Evolutionary conservation across 306 rosid species (phyloP), one percentile per base, ranked within the genome.

Genomic region (Erythrophleum fordii): DNA sequence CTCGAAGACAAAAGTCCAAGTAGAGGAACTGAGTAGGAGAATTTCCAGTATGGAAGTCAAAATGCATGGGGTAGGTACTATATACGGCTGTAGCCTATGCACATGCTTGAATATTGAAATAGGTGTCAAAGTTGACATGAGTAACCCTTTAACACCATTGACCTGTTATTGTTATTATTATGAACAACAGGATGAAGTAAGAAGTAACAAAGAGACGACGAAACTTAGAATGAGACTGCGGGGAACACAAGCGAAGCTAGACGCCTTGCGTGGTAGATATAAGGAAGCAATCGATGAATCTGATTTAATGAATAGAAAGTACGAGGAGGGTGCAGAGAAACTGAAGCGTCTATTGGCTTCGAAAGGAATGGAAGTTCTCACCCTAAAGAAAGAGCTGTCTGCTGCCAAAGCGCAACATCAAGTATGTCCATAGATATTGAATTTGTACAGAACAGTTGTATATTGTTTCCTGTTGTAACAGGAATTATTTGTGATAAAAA

Each of bases 171-270:
- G 23, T 17, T 11, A 14, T 29, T 44, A 14, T 7, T 13, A 11
- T 84, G 77, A 72, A 60, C 85, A 69, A 64, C 87, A 95, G 99
- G 91, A 85, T 72, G 82, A 77, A 67, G 85, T 88, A 5, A 45
- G 76, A 46, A 88, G 60, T 65, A 75, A 75, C 77, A 91, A 78
- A 56, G 87, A 83, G 53, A 83, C 55, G 75, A 71, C 93, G 9
- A 91, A 90, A 76, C 83, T 84, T 12, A 86, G 88, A 79, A 89
- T 89, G 92, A 85, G 95, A 81, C 88, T 93, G 3, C 86, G 83
- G 11, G 92, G 97, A 83, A 89, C 94, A 22, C 98, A 87, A 41
- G 92, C 91, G 28, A 89, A 85, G 86, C 73, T 86, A 28, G 96
- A 91, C 42, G 90, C 97, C 28, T 80, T 83, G 58, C 90, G 88